Base-by-base conservation (phyloP, 2,329 filamentous ascomycete genomes). In the Stylonectria norvegica region DNA sequence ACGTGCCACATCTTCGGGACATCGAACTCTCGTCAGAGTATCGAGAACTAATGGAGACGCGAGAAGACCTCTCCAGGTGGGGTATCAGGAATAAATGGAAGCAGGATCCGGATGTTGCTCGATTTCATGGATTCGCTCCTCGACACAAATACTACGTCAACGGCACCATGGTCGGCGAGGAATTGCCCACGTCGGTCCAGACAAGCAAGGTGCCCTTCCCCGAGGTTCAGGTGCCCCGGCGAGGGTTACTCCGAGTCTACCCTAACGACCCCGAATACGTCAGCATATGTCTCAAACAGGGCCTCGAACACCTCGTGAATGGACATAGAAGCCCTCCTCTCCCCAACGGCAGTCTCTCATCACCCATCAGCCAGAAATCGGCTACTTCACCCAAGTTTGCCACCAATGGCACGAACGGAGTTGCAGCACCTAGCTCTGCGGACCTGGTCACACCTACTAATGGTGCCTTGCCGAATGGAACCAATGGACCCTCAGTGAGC, bases 81-180 rank as follows among this genome's bases (percentile, higher is more conserved):
- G 62, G 58, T 31, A 56, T 64, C 5, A 62, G 66, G 4, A 64
- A 67, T 39, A 82, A 81, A 56, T 84, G 77, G 76, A 80, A 73
- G 56, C 64, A 68, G 38, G 79, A 84, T 49, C 76, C 78, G 2
- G 75, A 75, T 42, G 68, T 68, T 1, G 67, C 69, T 38, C 70
- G 69, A n/a, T 72, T 68, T 42, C 64, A 71, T 30, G 69, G 68
- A 4, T 80, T 78, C 54, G 73, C 75, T 4, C 80, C 80, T 2
- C 66, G 74, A 43, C 70, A 69, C 49, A 80, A 76, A 55, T 75
- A 79, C 53, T 84, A 75, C 49, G 49, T 79, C 49, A 75, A 81
- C 52, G 81, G 80, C 20, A 50, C 63, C 7, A 57, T 79, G 20
- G 65, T 78, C 9, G 66, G 67, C 23, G 78, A 83, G 53, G 71